A percentile compares a stretch with the other conserved stretches of the same genome.
Conservation (phyloP, 2,329 filamentous ascomycete species). For the Cladobotryum protrusum region DNA sequence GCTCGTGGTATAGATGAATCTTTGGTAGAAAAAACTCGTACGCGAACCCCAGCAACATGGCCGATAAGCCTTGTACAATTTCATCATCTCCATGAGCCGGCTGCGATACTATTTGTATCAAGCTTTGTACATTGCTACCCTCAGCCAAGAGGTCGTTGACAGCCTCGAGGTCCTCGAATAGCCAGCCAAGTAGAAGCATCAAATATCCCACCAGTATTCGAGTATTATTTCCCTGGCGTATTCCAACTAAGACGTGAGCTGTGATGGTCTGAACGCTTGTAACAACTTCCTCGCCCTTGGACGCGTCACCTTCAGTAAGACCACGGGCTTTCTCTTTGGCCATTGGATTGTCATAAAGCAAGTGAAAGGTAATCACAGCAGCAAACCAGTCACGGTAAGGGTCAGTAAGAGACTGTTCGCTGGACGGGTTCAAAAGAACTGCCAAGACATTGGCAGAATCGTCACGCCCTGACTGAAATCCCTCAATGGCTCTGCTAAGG, state of each 20-base stretch:
- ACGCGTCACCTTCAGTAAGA: conserved; percentile 82
- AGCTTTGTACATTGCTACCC: conserved; percentile 82
- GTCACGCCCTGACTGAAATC: conserved; percentile 69
- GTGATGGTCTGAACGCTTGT: conserved; percentile 87
- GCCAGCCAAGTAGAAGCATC: conserved; percentile 81
- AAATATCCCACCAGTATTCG: conserved; percentile 78
- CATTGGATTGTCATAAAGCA: conserved; percentile 72
- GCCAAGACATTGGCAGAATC: conserved; percentile 85
- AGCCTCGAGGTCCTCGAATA: conserved; percentile 86
- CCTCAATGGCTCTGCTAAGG: conserved; percentile 79
- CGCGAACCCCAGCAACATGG: conserved; percentile 76
- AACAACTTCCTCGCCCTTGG: conserved; percentile 87
- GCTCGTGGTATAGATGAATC: conserved; percentile 84
- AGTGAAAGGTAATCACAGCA: conserved; percentile 75
- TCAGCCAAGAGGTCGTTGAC: conserved; percentile 92
- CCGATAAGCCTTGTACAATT: conserved; percentile 74
- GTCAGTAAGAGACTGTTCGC: conserved; percentile 59
- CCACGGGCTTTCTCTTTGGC: conserved; percentile 75
- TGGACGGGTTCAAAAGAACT: conserved; percentile 65
- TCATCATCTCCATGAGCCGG: conserved; percentile 52
- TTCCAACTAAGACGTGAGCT: conserved; percentile 73
- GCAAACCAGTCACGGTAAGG: conserved; percentile 90
- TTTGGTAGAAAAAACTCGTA: conserved; percentile 98
- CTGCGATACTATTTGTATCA: conserved; percentile 67
- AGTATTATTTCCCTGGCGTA: conserved; percentile 71